Evolutionary conservation across 1,284 basidiomycete genomes (phyloP).

Genomic region (Naganishia sp.): DNA sequence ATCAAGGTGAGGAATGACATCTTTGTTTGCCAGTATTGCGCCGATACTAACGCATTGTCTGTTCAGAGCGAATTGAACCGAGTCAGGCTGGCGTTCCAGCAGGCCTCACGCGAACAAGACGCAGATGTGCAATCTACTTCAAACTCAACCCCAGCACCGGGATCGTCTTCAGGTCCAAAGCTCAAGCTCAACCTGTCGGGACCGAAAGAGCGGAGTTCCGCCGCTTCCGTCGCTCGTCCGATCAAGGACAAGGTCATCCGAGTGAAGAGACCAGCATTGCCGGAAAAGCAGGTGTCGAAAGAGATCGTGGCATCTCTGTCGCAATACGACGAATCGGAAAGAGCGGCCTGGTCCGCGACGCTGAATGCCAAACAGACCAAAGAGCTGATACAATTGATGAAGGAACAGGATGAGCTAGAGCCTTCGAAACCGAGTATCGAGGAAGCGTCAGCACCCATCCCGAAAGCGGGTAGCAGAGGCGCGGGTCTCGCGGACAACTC

Average conservation of each 20-base stretch:
- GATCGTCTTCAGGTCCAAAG: background rate
- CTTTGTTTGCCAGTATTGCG: background rate
- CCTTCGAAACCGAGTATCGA: constrained; percentile 1
- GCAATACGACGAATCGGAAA: constrained; percentile 47
- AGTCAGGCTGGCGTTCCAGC: constrained; percentile 20
- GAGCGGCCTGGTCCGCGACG: constrained; percentile 45
- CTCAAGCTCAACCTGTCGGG: constrained; percentile 18
- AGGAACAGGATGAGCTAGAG: constrained; percentile 37
- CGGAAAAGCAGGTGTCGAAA: constrained; percentile 47
- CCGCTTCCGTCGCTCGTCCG: background rate
- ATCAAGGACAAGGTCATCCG: constrained; percentile 6
- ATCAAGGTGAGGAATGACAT: constrained; percentile 57
- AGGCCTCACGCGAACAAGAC: background rate
- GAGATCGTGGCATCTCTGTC: constrained; percentile 47
- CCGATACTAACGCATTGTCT: constrained; percentile 5
- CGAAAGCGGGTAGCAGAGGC: too few relatives aligned
- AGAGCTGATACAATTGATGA: constrained; percentile 42
- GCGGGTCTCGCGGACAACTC: too few relatives aligned
- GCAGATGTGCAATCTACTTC: background rate
- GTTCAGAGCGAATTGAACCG: constrained; percentile 1
- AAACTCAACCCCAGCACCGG: background rate
- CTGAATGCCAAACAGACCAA: constrained; percentile 43
- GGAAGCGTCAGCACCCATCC: background rate
- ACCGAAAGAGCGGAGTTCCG: constrained; percentile 7
- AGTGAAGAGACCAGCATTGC: constrained; percentile 44